These are phyloP conservation scores for Beauveria brongniartii DNA, from an alignment of 2,329 filamentous ascomycete genomes.

Conservation along the genomic window DNA sequence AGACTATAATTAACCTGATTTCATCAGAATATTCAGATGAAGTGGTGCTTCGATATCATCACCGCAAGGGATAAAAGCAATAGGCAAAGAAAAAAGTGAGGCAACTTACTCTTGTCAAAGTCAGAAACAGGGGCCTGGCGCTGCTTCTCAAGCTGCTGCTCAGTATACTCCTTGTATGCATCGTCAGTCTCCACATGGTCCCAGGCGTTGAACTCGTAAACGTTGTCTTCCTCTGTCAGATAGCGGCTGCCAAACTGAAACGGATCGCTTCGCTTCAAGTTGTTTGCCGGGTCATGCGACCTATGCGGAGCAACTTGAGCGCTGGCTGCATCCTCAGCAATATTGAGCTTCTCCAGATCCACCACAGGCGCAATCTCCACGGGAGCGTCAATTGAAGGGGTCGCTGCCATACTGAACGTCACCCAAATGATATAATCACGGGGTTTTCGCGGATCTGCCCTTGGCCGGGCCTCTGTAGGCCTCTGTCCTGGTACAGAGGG, in stretches of 20 bases:
- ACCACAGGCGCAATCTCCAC: constrained; percentile 16
- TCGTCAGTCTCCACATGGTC: constrained; percentile 94
- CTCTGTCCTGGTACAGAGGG: not conserved
- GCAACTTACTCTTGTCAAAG: constrained; percentile 71
- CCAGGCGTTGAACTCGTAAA: constrained; percentile 98
- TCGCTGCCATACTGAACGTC: constrained; percentile 9
- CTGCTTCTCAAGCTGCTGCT: constrained; percentile 78
- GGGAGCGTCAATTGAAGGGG: constrained; percentile 17
- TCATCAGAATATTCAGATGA: constrained; percentile 63
- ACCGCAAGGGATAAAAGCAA: constrained; percentile 23
- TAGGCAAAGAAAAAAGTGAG: not conserved
- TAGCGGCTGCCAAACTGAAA: constrained; percentile 92
- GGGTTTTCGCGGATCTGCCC: not conserved
- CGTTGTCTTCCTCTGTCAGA: constrained; percentile 75
- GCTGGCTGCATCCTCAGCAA: constrained; percentile 13
- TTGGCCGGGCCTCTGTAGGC: not conserved
- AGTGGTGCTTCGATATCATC: constrained; percentile 49
- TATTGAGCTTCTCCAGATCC: constrained; percentile 20
- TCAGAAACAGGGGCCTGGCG: constrained; percentile 80
- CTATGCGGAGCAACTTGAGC: constrained; percentile 47
- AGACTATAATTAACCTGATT: constrained; percentile 50
- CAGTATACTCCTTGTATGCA: constrained; percentile 76
- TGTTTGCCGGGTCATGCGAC: constrained; percentile 63
- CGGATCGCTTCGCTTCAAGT: constrained; percentile 80
- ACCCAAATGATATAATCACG: not conserved